Percentiles rank a stretch among this genome's conserved stretches.
Conservation (phyloP, 2,329 filamentous ascomycete species). For the Scytalidium sp. region DNA sequence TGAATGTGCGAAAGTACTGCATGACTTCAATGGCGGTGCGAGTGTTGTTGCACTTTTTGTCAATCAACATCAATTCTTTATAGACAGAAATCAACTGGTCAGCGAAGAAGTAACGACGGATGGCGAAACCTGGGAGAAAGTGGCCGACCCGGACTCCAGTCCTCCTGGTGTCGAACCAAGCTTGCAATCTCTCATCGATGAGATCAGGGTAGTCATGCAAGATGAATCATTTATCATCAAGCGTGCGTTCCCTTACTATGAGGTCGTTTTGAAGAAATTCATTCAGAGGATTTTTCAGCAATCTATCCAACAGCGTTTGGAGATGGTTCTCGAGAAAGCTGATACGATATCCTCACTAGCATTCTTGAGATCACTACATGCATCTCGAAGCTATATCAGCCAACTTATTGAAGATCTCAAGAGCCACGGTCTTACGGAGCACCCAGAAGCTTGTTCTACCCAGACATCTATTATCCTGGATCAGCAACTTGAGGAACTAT, state of each 20-base stretch:
- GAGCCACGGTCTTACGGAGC: slow-evolving; percentile 88
- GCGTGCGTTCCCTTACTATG: slow-evolving; percentile 92
- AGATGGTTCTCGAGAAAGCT: slow-evolving; percentile 94
- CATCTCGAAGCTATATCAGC: slow-evolving; percentile 85
- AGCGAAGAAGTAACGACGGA: slow-evolving; percentile 57
- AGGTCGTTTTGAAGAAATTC: slow-evolving; percentile 89
- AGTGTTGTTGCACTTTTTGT: slow-evolving; percentile 96
- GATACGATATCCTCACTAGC: slow-evolving; percentile 87
- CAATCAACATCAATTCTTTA: slow-evolving; percentile 99
- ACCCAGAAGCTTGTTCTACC: slow-evolving; percentile 86
- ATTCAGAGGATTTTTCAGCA: slow-evolving; percentile 96
- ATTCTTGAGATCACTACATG: slow-evolving; percentile 86
- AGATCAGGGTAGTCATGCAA: slow-evolving; percentile 93
- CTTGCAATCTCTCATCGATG: slow-evolving; percentile 86
- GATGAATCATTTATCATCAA: slow-evolving; percentile 98
- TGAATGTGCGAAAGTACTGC: slow-evolving; percentile 88
- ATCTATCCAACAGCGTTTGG: slow-evolving; percentile 91
- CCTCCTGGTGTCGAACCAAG: slow-evolving; percentile 89
- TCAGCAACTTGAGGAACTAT: slow-evolving; percentile 75
- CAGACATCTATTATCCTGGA: slow-evolving; percentile 76
- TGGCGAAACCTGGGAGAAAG: slow-evolving; percentile 76
- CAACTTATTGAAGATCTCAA: slow-evolving; percentile 90
- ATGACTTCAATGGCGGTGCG: slow-evolving; percentile 93
- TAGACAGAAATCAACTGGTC: slow-evolving; percentile 88
- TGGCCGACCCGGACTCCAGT: slow-evolving; percentile 92